Conservation (phyloP, 176 grass and related monocot species). For the Coix lacrymajobi region DNA sequence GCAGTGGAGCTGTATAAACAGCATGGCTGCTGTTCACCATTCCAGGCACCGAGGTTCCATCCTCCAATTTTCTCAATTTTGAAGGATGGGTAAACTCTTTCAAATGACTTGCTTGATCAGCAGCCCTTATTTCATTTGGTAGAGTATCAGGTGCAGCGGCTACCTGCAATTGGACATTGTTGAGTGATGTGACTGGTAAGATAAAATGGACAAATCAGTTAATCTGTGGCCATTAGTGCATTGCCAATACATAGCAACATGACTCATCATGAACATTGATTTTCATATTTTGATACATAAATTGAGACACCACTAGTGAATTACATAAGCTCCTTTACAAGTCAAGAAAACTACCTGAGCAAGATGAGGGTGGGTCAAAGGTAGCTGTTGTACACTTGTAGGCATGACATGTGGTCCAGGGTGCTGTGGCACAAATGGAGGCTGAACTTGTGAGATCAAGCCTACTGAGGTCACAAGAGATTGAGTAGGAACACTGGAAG, state of each 20-base stretch:
- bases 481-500: slow-evolving; percentile 46
- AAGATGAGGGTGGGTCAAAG: slow-evolving; percentile 36
- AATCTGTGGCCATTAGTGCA: not conserved
- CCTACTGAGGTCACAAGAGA: slow-evolving; percentile 45
- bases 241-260: not conserved
- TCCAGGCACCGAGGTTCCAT: slow-evolving; percentile 36
- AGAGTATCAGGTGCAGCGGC: slow-evolving; percentile 32
- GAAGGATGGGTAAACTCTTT: slow-evolving; percentile 43
- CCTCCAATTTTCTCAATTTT: slow-evolving; percentile 68
- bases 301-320: not conserved
- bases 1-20: slow-evolving; percentile 22
- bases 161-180: slow-evolving; percentile 38
- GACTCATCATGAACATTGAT: not conserved
- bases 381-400: slow-evolving; percentile 41
- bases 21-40: slow-evolving; percentile 32
- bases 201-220: slow-evolving; percentile 3
- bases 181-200: slow-evolving; percentile 4
- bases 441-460: slow-evolving; percentile 47
- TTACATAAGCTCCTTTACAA: not conserved
- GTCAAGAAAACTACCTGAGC: slow-evolving; percentile 57
- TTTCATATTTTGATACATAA: not conserved
- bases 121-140: slow-evolving; percentile 30
- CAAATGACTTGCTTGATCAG: slow-evolving; percentile 39
- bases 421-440: slow-evolving; percentile 49
- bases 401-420: slow-evolving; percentile 36